Evolutionary conservation across 2,329 filamentous ascomycete genomes (phyloP).

Genomic region (Iodosphaeria phyllophila): DNA sequence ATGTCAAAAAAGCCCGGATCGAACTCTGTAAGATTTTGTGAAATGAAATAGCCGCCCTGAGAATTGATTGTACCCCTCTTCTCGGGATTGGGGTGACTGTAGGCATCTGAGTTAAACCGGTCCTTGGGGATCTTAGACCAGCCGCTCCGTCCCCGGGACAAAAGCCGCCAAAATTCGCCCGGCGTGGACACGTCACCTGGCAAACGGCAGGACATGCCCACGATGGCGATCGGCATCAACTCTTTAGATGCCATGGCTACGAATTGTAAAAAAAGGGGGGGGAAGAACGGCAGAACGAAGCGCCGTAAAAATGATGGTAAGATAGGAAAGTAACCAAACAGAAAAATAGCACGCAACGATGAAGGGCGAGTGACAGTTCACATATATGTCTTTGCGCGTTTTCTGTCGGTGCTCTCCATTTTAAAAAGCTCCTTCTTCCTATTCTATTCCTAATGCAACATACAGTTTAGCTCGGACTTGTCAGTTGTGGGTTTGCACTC

Average conservation of each 20-base stretch:
- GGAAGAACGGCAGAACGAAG: neutral
- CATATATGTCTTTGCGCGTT: too few species aligned
- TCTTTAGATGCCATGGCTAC: conserved; percentile 6
- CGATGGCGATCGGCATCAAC: conserved; percentile 12
- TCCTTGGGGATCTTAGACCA: conserved; percentile 13
- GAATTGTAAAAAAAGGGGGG: conserved; percentile 2
- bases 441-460: too few species aligned
- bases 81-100: conserved; percentile 15
- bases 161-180: conserved; percentile 14
- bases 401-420: too few species aligned
- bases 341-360: too few species aligned
- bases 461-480: too few species aligned
- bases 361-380: too few species aligned
- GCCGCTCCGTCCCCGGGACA: conserved; percentile 11
- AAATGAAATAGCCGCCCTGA: conserved; percentile 14
- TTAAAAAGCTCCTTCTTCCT: too few species aligned
- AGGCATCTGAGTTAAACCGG: conserved; percentile 15
- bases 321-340: too few species aligned
- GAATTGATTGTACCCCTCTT: conserved; percentile 15
- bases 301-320: neutral
- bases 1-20: conserved; percentile 18
- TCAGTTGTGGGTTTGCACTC: too few species aligned
- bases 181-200: conserved; percentile 12
- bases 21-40: conserved; percentile 11
- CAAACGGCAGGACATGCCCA: conserved; percentile 15